Base-by-base conservation (phyloP, 257 asterid genomes). In the Forsythia suspensa region DNA sequence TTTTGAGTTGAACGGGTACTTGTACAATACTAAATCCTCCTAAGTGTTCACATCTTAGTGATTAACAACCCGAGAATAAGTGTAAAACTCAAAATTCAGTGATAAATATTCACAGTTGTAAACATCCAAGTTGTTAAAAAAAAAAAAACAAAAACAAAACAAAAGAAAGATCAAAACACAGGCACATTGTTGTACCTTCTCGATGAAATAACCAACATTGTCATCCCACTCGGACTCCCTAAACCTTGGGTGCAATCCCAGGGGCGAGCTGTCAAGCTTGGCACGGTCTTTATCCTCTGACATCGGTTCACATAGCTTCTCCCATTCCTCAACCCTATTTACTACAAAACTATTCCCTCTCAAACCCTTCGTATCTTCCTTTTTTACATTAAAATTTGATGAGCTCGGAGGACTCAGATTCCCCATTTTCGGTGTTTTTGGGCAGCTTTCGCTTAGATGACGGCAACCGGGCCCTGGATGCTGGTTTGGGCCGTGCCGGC, bases 401-500 rank as follows among this genome's bases (percentile, higher is more conserved):
- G 82, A 84, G 71, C 85, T 43, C 77, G 15, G 75, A 75, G 70
- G 72, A n/a, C 73, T 68, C 87, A 51, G 18, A 38, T 61, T 84
- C 86, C 46, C 44, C 83, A 18, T 73, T 73, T 51, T 77, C 83
- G 18, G 74, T 80, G 77, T 79, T 81, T 39, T 81, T 67, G 7
- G 90, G 94, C 80, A 90, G 83, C 66, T 83, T 63, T 68, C 94
- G 83, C 85, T 89, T 92, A 42, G 83, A 74, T 2, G 97, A 91
- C 3, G 97, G 98, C 71, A 83, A 91, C 40, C 98, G 86, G 72
- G 95, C 84, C 13, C 90, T 89, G 4, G 94, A 59, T 40, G 88
- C 73, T 42, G 89, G 74, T 93, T 81, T 91, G 8, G 98, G 98
- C 73, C 98, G 86, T 12, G 89, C 69, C 3, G 98, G 98, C 20